Conservation (phyloP, 768 basidiomycete genomes). For the Gelatoporia subvermispora region DNA sequence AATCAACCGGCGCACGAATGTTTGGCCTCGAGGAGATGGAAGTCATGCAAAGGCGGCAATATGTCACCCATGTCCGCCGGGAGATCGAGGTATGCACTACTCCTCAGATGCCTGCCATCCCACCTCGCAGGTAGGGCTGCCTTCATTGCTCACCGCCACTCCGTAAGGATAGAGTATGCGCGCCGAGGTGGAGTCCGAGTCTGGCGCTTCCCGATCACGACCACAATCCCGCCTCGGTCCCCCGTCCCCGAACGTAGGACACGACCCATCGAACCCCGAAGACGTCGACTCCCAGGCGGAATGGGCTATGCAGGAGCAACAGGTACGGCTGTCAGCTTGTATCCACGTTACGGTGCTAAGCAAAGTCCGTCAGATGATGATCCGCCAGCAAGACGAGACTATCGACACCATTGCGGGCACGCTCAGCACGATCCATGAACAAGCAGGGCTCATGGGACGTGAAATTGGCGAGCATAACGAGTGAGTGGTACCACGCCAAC, state of each 20-base stretch:
- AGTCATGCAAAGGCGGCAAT: constrained; percentile 68
- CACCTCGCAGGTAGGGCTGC: background rate
- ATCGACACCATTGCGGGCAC: constrained; percentile 87
- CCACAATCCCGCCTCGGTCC: constrained; percentile 17
- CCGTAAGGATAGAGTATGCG: constrained; percentile 70
- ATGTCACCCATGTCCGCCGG: constrained; percentile 67
- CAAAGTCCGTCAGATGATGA: constrained; percentile 70
- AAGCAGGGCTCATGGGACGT: constrained; percentile 91
- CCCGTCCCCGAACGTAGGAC: background rate
- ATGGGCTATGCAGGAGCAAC: constrained; percentile 86
- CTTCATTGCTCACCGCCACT: background rate
- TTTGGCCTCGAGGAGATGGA: constrained; percentile 81
- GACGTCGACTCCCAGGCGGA: constrained; percentile 62
- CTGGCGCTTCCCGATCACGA: constrained; percentile 17
- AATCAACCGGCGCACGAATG: constrained; percentile 74
- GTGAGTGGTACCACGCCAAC: constrained; percentile 37
- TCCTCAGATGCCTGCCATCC: background rate
- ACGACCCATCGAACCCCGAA: constrained; percentile 4
- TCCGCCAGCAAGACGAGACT: constrained; percentile 84
- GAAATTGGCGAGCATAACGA: constrained; percentile 91
- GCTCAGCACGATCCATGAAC: constrained; percentile 75
- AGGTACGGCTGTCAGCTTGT: constrained; percentile 40
- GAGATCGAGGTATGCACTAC: constrained; percentile 67
- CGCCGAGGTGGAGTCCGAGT: constrained; percentile 43
- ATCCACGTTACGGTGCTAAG: too few species aligned